phyloP scores from a whole-genome alignment of 1,139 yeast genomes.

The Lipomyces yarrowii region DNA sequence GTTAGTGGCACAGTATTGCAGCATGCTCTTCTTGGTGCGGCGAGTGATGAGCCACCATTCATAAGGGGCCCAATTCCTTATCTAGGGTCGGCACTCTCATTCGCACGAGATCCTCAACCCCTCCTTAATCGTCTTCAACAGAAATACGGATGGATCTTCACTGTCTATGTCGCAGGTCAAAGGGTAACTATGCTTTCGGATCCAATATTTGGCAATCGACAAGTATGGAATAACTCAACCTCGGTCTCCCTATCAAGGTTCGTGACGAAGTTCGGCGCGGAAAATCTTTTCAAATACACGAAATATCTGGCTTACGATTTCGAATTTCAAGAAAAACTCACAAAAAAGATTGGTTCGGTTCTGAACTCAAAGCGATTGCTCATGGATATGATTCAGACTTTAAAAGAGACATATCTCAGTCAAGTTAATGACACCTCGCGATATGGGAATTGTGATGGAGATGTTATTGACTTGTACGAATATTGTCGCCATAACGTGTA shows the following conservation, averaged over 20 bases:
- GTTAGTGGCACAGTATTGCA: neutral
- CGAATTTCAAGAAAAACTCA: neutral
- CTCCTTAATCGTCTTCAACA: constrained; percentile 15
- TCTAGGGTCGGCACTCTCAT: constrained; percentile 21
- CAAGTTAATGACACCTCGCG: constrained; percentile 5
- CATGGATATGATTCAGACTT: neutral
- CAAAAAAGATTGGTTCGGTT: neutral
- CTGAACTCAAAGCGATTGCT: neutral
- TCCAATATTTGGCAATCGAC: constrained; percentile 15
- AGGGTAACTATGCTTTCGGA: constrained; percentile 24
- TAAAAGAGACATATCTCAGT: neutral
- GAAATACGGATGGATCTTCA: constrained; percentile 22
- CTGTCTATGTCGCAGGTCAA: constrained; percentile 24
- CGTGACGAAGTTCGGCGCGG: constrained; percentile 2
- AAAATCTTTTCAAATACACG: constrained; percentile 11
- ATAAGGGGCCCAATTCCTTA: constrained; percentile 25
- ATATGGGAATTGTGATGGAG: neutral
- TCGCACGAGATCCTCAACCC: constrained; percentile 3
- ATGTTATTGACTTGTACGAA: constrained; percentile 5
- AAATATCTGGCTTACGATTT: constrained; percentile 5
- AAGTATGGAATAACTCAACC: constrained; percentile 6
- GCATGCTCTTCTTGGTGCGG: constrained; percentile 3
- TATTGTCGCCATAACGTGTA: constrained; percentile 4
- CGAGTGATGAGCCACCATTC: constrained; percentile 21
- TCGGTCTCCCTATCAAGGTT: constrained; percentile 7